Conservation (phyloP, 202 grass and related monocot species). For the Zizania palustris region DNA sequence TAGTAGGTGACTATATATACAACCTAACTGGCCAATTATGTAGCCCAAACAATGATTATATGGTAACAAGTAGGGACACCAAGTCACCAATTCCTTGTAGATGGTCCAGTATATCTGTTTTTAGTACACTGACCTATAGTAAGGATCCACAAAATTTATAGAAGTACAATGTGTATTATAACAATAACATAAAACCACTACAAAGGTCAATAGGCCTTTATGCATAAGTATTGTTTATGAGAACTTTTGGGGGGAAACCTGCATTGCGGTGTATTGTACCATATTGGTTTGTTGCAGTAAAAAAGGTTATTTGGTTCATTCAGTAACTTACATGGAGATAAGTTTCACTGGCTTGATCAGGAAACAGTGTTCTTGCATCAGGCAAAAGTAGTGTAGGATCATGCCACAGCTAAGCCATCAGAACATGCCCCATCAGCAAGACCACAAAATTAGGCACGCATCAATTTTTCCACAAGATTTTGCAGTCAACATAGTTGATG, state of each 20-base stretch:
- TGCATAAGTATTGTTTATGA: neutral
- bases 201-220: neutral
- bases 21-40: neutral
- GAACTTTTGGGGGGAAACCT: neutral
- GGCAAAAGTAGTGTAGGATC: neutral
- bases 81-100: neutral
- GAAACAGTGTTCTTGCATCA: constrained; percentile 1
- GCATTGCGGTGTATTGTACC: neutral
- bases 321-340: neutral
- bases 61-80: neutral
- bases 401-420: constrained; percentile 9
- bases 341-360: neutral
- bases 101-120: neutral
- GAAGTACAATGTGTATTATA: neutral
- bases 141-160: no score
- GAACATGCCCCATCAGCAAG: neutral
- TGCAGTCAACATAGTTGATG: neutral
- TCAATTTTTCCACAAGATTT: neutral
- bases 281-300: neutral
- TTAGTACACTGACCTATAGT: neutral
- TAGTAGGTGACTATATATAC: neutral
- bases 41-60: neutral
- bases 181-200: neutral
- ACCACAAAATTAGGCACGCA: neutral
- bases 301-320: neutral